These are phyloP conservation scores for Penicillium salamii DNA, from an alignment of 495 filamentous ascomycete genomes.

Conservation along the genomic window DNA sequence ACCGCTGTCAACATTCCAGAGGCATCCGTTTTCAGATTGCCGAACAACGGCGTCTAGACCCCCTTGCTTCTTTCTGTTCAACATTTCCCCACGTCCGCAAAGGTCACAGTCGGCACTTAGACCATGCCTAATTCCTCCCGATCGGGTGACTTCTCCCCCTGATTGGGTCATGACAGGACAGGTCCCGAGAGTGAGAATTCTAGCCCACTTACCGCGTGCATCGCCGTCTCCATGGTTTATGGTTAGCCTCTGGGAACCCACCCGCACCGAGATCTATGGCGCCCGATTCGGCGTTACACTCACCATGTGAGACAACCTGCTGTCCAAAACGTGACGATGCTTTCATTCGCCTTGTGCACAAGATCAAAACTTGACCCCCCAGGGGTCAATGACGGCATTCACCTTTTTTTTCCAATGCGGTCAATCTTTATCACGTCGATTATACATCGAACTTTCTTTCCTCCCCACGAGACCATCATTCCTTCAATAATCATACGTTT, in stretches of 20 bases:
- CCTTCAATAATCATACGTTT: constrained; percentile 1
- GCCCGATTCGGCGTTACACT: constrained; percentile 26
- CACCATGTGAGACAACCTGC: constrained; percentile 2
- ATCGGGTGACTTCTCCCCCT: background rate
- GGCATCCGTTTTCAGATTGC: constrained; percentile 19
- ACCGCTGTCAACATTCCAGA: constrained; percentile 7
- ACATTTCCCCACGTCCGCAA: constrained; percentile 1
- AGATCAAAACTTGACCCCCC: constrained; percentile 1
- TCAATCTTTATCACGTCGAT: constrained; percentile 17
- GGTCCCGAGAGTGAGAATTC: constrained; percentile 9
- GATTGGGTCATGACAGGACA: background rate
- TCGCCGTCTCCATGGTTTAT: constrained; percentile 2
- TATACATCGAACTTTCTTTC: constrained; percentile 4
- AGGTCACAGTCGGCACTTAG: constrained; percentile 1
- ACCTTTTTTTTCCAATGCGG: too few species aligned
- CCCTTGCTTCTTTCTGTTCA: background rate
- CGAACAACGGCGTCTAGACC: constrained; percentile 13
- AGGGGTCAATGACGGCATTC: constrained; percentile 32
- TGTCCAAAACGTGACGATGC: constrained; percentile 10
- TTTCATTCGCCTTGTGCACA: constrained; percentile 12
- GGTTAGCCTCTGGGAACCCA: constrained; percentile 5
- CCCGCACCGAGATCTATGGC: background rate
- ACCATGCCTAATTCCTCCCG: constrained; percentile 3
- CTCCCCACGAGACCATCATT: constrained; percentile 6
- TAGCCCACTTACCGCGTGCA: constrained; percentile 14